A percentile compares a stretch with the other conserved stretches of the same genome.
Evolutionary conservation across 2,329 filamentous ascomycete genomes (phyloP).

Genomic region (Hypomyces perniciosus): DNA sequence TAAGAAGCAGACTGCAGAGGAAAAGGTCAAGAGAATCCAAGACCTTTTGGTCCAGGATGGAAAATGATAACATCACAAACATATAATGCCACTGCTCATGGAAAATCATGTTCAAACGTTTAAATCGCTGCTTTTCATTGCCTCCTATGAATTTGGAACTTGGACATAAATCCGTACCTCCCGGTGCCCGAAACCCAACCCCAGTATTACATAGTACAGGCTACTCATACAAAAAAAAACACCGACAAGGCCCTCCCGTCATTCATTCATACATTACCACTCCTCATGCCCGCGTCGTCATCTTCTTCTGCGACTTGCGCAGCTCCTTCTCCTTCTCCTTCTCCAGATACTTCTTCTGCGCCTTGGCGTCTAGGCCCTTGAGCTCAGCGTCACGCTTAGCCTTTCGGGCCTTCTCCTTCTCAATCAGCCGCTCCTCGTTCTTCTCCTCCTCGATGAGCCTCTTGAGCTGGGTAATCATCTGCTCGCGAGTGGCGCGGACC

Average conservation of each 20-base stretch:
- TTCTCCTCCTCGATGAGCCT: conserved; percentile 74
- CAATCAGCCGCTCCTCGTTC: conserved; percentile 67
- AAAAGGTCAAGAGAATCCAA: conserved; percentile 66
- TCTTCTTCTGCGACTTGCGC: conserved; percentile 49
- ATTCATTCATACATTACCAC: neutral
- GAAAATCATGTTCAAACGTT: no score
- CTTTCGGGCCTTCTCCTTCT: conserved; percentile 75
- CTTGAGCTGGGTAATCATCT: conserved; percentile 71
- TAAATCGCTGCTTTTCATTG: neutral
- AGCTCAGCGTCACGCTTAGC: conserved; percentile 82
- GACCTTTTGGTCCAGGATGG: conserved; percentile 36
- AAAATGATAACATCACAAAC: neutral
- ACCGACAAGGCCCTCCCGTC: neutral
- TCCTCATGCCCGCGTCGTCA: conserved; percentile 44
- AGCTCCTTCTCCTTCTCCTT: conserved; percentile 71
- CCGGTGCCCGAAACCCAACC: neutral
- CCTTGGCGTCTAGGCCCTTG: conserved; percentile 69
- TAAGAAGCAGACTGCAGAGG: conserved; percentile 73
- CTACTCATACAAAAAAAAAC: conserved; percentile 9
- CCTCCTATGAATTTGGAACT: conserved; percentile 1
- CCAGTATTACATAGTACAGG: conserved; percentile 12
- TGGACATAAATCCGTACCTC: neutral
- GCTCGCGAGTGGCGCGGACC: conserved; percentile 72
- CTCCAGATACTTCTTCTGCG: conserved; percentile 79
- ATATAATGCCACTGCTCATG: no score